Conservation (phyloP, 768 basidiomycete genomes). For the Scleroderma citrinum region DNA sequence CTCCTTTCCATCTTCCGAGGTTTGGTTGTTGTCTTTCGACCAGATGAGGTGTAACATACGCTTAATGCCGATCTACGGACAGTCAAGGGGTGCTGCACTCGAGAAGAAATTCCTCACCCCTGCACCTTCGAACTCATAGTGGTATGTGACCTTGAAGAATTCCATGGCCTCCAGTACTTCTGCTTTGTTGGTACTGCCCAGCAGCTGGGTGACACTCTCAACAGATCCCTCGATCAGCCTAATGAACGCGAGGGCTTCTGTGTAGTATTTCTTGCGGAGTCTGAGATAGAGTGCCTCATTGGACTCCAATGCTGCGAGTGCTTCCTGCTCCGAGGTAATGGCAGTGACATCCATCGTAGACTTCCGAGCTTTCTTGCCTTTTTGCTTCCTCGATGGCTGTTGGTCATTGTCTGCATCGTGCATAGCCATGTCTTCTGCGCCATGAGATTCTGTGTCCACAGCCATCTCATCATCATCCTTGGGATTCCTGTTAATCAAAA, state of each 20-base stretch:
- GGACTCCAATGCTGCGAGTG: constrained; percentile 61
- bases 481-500: constrained; percentile 12
- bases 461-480: constrained; percentile 50
- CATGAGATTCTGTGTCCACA: constrained; percentile 41
- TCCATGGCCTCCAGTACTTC: constrained; percentile 84
- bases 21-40: constrained; percentile 85
- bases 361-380: constrained; percentile 52
- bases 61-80: constrained; percentile 71
- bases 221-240: constrained; percentile 59
- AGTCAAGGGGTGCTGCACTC: constrained; percentile 2
- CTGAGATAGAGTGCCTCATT: constrained; percentile 61
- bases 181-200: constrained; percentile 81
- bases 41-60: constrained; percentile 97
- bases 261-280: constrained; percentile 79
- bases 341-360: constrained; percentile 69
- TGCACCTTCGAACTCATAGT: constrained; percentile 75
- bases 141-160: constrained; percentile 79
- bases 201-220: constrained; percentile 64
- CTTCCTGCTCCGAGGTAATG: constrained; percentile 64
- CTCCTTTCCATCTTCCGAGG: constrained; percentile 73
- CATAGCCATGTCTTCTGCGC: constrained; percentile 29
- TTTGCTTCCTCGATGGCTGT: constrained; percentile 39
- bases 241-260: constrained; percentile 84
- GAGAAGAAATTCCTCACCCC: constrained; percentile 40
- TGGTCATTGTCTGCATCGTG: constrained; percentile 35